Evolutionary conservation across 2,329 filamentous ascomycete genomes (phyloP).

Genomic region (Chrysosporium queenslandicum): DNA sequence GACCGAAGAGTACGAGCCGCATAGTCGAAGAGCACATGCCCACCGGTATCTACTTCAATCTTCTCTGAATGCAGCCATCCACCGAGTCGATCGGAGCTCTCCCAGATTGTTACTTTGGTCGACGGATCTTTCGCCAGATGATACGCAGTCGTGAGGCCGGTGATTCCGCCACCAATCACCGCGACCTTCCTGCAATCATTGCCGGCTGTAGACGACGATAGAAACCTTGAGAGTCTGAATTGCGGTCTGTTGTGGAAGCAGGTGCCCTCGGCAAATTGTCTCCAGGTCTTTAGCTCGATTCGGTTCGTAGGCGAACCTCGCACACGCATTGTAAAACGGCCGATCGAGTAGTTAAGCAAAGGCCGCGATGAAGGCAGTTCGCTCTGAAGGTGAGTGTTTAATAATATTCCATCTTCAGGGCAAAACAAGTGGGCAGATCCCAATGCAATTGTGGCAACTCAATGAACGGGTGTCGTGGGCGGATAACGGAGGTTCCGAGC

Average conservation of each 20-base stretch:
- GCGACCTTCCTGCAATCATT: constrained; percentile 32
- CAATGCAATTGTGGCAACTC: not conserved
- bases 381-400: not conserved
- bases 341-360: not conserved
- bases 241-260: not conserved
- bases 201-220: not conserved
- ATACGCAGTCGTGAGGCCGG: constrained; percentile 68
- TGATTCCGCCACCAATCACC: constrained; percentile 71
- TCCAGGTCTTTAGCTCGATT: constrained; percentile 8
- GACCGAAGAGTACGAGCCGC: constrained; percentile 68
- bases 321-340: constrained; percentile 9
- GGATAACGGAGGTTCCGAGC: not conserved
- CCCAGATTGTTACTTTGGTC: constrained; percentile 69
- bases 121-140: constrained; percentile 62
- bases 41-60: constrained; percentile 50
- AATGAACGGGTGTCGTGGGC: not conserved
- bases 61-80: constrained; percentile 71
- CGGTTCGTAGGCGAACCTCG: constrained; percentile 8
- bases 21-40: constrained; percentile 64
- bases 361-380: not conserved
- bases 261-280: not conserved
- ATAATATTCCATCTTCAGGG: not conserved
- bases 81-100: constrained; percentile 58
- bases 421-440: no score
- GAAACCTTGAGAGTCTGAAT: not conserved